These are phyloP conservation scores for Tulasnella sp. DNA, from an alignment of 768 basidiomycete species.

Conservation along the genomic window DNA sequence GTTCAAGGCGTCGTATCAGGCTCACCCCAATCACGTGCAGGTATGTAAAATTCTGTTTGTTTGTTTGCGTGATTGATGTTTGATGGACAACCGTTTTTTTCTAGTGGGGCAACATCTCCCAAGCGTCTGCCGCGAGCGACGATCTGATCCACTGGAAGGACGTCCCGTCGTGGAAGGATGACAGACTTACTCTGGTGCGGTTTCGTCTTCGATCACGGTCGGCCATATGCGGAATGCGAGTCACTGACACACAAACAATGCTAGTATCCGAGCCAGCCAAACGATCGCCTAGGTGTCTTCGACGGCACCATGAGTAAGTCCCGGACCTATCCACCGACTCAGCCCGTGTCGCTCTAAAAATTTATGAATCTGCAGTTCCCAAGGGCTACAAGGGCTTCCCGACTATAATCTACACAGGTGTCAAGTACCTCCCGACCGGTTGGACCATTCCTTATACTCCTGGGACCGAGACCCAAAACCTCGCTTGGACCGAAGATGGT, in stretches of 20 bases:
- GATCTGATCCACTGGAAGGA: not conserved
- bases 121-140: not conserved
- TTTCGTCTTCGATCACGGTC: not conserved
- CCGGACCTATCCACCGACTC: not conserved
- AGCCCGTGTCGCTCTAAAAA: not conserved
- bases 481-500: constrained; percentile 1
- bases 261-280: not conserved
- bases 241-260: not conserved
- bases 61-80: not conserved
- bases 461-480: not conserved
- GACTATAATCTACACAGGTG: not conserved
- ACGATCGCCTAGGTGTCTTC: not conserved
- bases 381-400: constrained; percentile 8
- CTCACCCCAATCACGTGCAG: constrained; percentile 4
- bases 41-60: not conserved
- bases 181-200: not conserved
- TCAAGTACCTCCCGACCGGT: constrained; percentile 5
- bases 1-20: constrained; percentile 8
- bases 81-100: not conserved
- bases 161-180: not conserved
- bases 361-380: not conserved
- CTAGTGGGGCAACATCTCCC: constrained; percentile 3
- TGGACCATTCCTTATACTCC: not conserved
- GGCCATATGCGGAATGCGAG: too few relatives aligned
- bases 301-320: not conserved